Conservation (phyloP, 805 yeast genomes). For the Hanseniaspora nectarophila region DNA sequence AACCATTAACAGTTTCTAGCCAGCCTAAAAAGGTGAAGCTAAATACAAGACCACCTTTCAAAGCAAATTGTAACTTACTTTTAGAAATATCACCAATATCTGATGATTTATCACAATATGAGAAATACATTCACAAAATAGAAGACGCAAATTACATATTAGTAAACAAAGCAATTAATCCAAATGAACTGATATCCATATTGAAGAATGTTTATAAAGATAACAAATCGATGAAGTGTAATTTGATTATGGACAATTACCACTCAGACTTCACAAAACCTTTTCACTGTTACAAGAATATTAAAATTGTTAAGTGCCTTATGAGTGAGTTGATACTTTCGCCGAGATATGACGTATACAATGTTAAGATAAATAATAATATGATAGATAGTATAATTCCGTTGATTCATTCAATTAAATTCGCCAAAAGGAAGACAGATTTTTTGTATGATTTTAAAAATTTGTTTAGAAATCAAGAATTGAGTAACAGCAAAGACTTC, state of each 20-base stretch:
- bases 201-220: not conserved
- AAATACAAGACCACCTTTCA: not conserved
- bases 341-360: not conserved
- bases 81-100: not conserved
- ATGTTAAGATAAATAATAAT: not conserved
- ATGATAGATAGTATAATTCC: not conserved
- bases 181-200: not conserved
- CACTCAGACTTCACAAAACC: not conserved
- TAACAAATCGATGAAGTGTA: not conserved
- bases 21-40: conserved; percentile 2
- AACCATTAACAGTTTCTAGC: not conserved
- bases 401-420: conserved; percentile 1
- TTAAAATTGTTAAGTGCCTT: not conserved
- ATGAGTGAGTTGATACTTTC: conserved; percentile 8
- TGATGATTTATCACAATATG: not conserved
- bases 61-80: not conserved
- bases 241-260: not conserved
- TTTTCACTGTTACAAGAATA: conserved; percentile 1
- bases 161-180: not conserved
- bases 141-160: not conserved
- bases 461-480: not conserved
- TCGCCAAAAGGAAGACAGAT: not conserved
- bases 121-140: not conserved
- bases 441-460: not conserved
- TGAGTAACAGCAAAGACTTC: not conserved